Evolutionary conservation across 176 grass and related monocot species (phyloP), one percentile per base, ranked within the genome.

Genomic region (Melocanna baccifera): DNA sequence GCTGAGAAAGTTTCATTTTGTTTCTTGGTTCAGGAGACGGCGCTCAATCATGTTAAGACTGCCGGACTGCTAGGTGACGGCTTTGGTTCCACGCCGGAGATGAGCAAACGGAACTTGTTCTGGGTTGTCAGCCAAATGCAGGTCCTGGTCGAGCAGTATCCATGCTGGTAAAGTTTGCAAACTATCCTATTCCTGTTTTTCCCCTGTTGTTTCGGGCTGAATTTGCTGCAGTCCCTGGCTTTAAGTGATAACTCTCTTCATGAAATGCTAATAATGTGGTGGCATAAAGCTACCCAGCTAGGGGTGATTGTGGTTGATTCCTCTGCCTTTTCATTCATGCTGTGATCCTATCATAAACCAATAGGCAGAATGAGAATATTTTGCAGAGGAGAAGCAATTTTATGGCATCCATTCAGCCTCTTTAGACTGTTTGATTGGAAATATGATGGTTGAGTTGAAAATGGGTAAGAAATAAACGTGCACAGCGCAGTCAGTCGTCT

Each of bases 81-180:
- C 16, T 94, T 94, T 77, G 93, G 93, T 52, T 86, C 84, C 6
- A 94, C 90, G 1, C 85, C 87, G 43, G 87, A 94, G 74, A 94
- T 92, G 93, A 86, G 59, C 80, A 94, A 94, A 86, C 89, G 68
- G n/a, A 90, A 92, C 56, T 85, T 94, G 53, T 90, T 94, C 40
- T 94, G 92, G 92, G 92, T 92, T 88, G 92, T 92, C 64, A 92
- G 80, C 62, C 89, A 88, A 85, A 92, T 94, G 69, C 93, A 92
- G 77, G 74, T 92, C 53, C 62, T 83, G 64, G 69, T 94, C 9
- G 87, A 94, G 46, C 82, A 68, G 62, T 94, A 92, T 86, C 93
- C 93, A 72, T 85, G 78, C 80, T 94, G 93, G 93, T 94, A 94
- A 58, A 71, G 41, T 66, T 64, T 67, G 29, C 18, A 80, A 80